Conservation (phyloP, 352 stramenopile species). For the Pythium volutum region DNA sequence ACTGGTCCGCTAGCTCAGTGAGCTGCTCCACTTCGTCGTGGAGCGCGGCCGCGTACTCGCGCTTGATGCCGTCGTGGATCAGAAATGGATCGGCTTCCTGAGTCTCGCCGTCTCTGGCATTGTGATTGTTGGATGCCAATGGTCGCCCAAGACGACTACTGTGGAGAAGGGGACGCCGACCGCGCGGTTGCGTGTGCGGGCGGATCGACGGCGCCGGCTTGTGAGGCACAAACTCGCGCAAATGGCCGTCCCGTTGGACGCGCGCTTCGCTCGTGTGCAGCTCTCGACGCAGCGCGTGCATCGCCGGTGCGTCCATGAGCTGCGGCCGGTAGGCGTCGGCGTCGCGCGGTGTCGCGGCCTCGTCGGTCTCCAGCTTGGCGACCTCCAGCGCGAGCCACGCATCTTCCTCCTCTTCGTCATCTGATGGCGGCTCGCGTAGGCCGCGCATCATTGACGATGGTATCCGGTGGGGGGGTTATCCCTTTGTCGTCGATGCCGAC, state of each 20-base stretch:
- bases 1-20: constrained; percentile 45
- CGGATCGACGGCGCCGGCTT: constrained; percentile 18
- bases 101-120: background rate
- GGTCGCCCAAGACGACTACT: background rate
- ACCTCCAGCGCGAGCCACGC: constrained; percentile 20
- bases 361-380: constrained; percentile 14
- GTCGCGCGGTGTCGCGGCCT: constrained; percentile 9
- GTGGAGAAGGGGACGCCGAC: background rate
- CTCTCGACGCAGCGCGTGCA: constrained; percentile 37
- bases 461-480: too few relatives aligned
- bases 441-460: background rate
- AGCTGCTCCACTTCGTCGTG: constrained; percentile 37
- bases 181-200: background rate
- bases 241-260: constrained; percentile 38
- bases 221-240: constrained; percentile 46
- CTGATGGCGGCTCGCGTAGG: background rate
- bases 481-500: too few relatives aligned
- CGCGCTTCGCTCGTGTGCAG: constrained; percentile 38
- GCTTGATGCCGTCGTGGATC: constrained; percentile 9
- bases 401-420: constrained; percentile 19
- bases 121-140: background rate
- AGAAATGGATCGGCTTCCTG: constrained; percentile 1
- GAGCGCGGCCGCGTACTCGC: constrained; percentile 37
- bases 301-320: constrained; percentile 56
- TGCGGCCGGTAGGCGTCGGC: constrained; percentile 38